phyloP scores from a whole-genome alignment of 495 filamentous ascomycete species.

The Tuber aestivum region DNA sequence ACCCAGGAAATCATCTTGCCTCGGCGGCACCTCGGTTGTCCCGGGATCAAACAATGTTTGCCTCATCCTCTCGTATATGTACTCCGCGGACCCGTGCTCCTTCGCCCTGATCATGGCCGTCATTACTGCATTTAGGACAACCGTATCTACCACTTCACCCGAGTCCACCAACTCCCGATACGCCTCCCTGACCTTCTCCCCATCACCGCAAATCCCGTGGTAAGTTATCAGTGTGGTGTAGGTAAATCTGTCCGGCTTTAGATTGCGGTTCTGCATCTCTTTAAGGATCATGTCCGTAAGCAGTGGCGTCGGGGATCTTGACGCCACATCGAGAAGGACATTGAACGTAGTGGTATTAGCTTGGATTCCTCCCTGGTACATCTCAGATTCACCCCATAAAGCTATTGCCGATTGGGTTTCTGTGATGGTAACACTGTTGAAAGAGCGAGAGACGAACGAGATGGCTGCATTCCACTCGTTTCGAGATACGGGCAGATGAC shows the following conservation, averaged over 20 bases:
- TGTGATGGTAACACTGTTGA: conserved; percentile 54
- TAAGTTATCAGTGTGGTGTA: conserved; percentile 76
- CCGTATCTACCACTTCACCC: conserved; percentile 82
- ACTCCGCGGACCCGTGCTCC: conserved; percentile 65
- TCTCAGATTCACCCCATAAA: conserved; percentile 87
- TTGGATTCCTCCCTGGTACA: conserved; percentile 53
- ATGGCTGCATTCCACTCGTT: conserved; percentile 79
- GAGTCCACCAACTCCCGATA: conserved; percentile 71
- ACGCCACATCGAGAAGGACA: conserved; percentile 81
- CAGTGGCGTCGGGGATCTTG: conserved; percentile 71
- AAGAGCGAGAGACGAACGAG: conserved; percentile 66
- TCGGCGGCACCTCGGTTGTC: conserved; percentile 38
- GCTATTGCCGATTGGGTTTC: conserved; percentile 68
- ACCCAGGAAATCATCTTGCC: conserved; percentile 44
- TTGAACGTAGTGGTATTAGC: conserved; percentile 74
- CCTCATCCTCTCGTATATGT: conserved; percentile 79
- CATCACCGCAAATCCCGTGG: conserved; percentile 64
- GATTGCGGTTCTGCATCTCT: conserved; percentile 66
- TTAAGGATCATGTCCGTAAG: conserved; percentile 76
- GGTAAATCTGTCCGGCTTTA: conserved; percentile 64
- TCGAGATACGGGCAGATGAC: conserved; percentile 57
- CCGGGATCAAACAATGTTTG: conserved; percentile 46
- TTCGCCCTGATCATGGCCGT: conserved; percentile 65
- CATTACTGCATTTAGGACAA: conserved; percentile 79
- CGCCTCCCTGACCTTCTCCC: conserved; percentile 59